Base-by-base conservation (phyloP, 1,284 basidiomycete genomes). In the Ustilago cynodontis region DNA sequence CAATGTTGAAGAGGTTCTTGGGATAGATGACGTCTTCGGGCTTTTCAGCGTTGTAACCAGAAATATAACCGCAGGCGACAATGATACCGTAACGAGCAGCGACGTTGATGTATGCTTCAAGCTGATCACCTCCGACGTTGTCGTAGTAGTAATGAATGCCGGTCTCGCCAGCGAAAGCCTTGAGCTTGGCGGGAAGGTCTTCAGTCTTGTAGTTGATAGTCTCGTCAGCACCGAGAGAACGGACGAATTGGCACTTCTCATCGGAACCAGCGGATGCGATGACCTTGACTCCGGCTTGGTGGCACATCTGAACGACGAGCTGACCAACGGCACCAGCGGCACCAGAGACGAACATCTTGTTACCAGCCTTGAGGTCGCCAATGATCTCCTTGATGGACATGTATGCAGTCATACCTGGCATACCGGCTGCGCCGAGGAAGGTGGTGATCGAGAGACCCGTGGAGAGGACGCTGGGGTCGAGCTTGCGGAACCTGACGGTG, bases 141-240 rank as follows among this genome's bases (percentile, higher is more conserved):
- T 81, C 79, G 29, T 47, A 81, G 67, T 78, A 72, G 71, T 71
- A 78, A 59, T 81, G 63, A 47, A 79, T 77, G 22, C 77, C 77
- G 0, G 60, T 68, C 1, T 73, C 70, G 43, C n/a, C 77, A 13
- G 65, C 77, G 29, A 80, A 80, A 9, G 63, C 26, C 16, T 72
- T 66, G 57, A 79, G 74, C 37, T 77, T 73, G 37, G 57, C 59
- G 9, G 90, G 90, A 6, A 89, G 88, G 51, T 86, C 86, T 16
- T 86, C 85, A 1, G 87, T 89, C 87, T 96, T 97, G 88, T 98
- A 97, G 86, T 97, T 93, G 83, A 97, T 87, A 0, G 91, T 92
- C 55, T 89, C 90, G 78, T 95, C 93, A 49, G 93, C 91, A n/a
- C 94, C 94, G 26, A 96, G 87, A 60, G 94, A 92, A 84, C 91